Conservation (phyloP, 495 filamentous ascomycete genomes). For the Chlorociboria aeruginascens region DNA sequence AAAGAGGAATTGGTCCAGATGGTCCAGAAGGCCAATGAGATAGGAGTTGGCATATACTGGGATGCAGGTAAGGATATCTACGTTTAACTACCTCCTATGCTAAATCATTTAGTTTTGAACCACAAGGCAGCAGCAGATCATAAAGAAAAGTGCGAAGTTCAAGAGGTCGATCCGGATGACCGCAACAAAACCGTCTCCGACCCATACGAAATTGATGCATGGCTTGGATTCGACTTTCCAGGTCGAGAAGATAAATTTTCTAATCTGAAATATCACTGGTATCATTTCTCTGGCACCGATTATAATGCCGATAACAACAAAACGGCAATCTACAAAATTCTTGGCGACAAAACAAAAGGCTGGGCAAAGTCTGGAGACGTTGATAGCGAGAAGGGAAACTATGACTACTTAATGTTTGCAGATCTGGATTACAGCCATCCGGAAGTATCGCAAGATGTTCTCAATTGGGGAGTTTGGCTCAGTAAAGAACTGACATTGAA, state of each 20-base stretch:
- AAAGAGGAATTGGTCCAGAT: slow-evolving; percentile 50
- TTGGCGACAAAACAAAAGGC: slow-evolving; percentile 44
- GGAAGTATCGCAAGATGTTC: slow-evolving; percentile 51
- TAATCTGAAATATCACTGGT: slow-evolving; percentile 51
- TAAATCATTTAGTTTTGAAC: slow-evolving; percentile 43
- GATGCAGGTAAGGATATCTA: slow-evolving; percentile 35
- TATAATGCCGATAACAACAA: slow-evolving; percentile 46
- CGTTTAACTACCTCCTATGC: neutral
- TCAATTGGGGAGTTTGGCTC: slow-evolving; percentile 59
- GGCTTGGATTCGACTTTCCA: slow-evolving; percentile 56
- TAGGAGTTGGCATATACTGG: slow-evolving; percentile 52
- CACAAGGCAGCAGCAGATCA: slow-evolving; percentile 63
- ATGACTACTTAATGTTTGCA: slow-evolving; percentile 58
- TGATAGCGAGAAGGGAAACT: slow-evolving; percentile 55
- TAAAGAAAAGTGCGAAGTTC: slow-evolving; percentile 43
- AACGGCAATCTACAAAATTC: slow-evolving; percentile 56
- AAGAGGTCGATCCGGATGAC: slow-evolving; percentile 51
- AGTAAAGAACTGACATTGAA: slow-evolving; percentile 40
- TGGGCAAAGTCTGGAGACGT: slow-evolving; percentile 50
- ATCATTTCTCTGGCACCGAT: slow-evolving; percentile 61
- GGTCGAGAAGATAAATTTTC: slow-evolving; percentile 49
- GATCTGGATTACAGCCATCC: slow-evolving; percentile 56
- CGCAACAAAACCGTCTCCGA: slow-evolving; percentile 43
- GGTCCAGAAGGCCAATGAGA: slow-evolving; percentile 32
- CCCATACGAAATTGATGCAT: slow-evolving; percentile 52